Evolutionary conservation across 2,329 filamentous ascomycete genomes (phyloP), one percentile per base, ranked within the genome.

Genomic region (Pseudonectria buxi): DNA sequence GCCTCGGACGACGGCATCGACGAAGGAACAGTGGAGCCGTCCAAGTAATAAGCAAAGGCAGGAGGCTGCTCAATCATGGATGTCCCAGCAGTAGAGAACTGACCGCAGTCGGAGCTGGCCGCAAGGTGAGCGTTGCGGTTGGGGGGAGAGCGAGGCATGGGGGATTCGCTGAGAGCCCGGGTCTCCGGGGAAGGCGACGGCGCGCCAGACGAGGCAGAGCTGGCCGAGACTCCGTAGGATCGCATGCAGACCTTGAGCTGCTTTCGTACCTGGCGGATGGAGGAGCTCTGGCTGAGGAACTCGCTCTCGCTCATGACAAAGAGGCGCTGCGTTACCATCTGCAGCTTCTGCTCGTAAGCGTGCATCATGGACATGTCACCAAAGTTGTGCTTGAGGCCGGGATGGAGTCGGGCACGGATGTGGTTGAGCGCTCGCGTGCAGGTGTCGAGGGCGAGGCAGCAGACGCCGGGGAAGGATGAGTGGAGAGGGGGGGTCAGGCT

Each of bases 361-460:
- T 41, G 40, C 2, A 46, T 40, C 28, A 49, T 43, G 24, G 47
- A 46, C 14, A 32, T 28, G 25, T 55, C 45, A 12, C 44, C 38
- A 7, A 50, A 33, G 6, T 47, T 35, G n/a, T 45, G 32, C 13
- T 32, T 35, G 5, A 44, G 13, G 24, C 41, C 51, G 14, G 35
- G 25, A n/a, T 51, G 36, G 24, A 44, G 13, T 18, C 41, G 51
- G 14, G 35, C 26, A n/a, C 51, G 36, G 18, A 59, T 40, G 14
- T 47, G 39, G 25, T 35, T 39, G n/a, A 61, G 36, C 7, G 53
- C 56, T 10, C 55, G 45, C 13, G 57, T 49, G 26, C 55, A 61
- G 3, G 56, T 53, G 25, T 58, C 56, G 2, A 61, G 36, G 1
- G 57, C 49, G n/a, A 55, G 45, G 16, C 50, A 51, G 14, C 57